Percentiles rank a stretch among this genome's conserved stretches.
phyloP scores from a whole-genome alignment of 2,329 filamentous ascomycete species.

The Ascochyta pisi region DNA sequence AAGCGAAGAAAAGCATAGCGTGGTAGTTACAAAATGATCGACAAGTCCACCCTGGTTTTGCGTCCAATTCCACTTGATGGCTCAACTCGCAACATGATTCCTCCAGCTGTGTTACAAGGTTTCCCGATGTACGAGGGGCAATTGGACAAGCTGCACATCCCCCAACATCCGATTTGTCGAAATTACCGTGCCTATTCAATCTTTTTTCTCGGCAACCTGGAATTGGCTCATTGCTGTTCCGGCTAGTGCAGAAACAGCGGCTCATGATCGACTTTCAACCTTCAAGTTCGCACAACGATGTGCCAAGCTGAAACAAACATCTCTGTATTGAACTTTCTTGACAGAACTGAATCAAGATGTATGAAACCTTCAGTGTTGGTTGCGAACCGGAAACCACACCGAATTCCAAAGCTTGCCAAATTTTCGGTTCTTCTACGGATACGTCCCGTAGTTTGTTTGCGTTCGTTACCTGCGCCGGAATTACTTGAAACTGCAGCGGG shows the following conservation, averaged over 20 bases:
- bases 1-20: slow-evolving; percentile 2
- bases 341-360: too few species aligned
- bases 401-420: neutral
- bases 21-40: slow-evolving; percentile 2
- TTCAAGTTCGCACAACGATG: neutral
- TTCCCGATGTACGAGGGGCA: neutral
- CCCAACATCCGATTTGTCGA: neutral
- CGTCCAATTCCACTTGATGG: neutral
- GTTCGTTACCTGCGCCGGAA: neutral
- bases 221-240: slow-evolving; percentile 6
- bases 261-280: slow-evolving; percentile 1
- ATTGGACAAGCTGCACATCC: neutral
- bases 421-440: slow-evolving; percentile 1
- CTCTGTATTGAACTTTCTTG: neutral
- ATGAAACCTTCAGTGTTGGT: too few species aligned
- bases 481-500: neutral
- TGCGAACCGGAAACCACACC: too few species aligned
- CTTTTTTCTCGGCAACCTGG: neutral
- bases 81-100: neutral
- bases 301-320: neutral
- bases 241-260: neutral
- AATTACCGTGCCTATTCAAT: neutral
- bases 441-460: neutral
- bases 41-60: neutral
- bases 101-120: neutral